Conservation (phyloP, 495 filamentous ascomycete species). For the Zalerion maritima region DNA sequence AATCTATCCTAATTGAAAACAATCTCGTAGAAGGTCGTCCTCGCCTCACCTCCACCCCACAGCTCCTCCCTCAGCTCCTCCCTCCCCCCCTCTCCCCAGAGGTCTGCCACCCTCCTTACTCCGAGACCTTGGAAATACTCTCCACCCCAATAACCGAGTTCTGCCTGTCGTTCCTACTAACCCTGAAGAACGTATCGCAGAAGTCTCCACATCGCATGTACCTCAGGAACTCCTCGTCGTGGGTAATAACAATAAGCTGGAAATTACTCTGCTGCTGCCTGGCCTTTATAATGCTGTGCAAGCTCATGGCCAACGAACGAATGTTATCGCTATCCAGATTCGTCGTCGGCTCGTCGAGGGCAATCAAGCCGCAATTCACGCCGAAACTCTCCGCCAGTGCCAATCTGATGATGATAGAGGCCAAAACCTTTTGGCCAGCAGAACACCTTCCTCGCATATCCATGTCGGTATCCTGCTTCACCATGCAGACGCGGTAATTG, state of each 20-base stretch:
- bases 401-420: conserved; percentile 93
- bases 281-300: conserved; percentile 76
- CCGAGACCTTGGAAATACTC: conserved; percentile 42
- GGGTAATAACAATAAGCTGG: conserved; percentile 96
- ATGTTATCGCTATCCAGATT: conserved; percentile 96
- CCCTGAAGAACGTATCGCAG: conserved; percentile 77
- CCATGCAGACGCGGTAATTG: conserved; percentile 98
- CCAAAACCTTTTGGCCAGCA: conserved; percentile 90
- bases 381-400: conserved; percentile 96
- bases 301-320: conserved; percentile 62
- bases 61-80: too few relatives aligned
- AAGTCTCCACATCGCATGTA: conserved; percentile 94
- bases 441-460: conserved; percentile 98
- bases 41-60: too few relatives aligned
- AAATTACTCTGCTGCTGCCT: conserved; percentile 84
- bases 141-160: conserved; percentile 75
- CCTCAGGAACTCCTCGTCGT: conserved; percentile 91
- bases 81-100: too few relatives aligned
- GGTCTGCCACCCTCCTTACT: too few relatives aligned
- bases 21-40: too few relatives aligned
- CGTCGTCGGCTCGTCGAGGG: conserved; percentile 94
- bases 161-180: conserved; percentile 69
- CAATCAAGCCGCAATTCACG: conserved; percentile 88
- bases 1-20: too few relatives aligned
- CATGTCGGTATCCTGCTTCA: conserved; percentile 94